A percentile compares a stretch with the other conserved stretches of the same genome.
These are phyloP conservation scores for Cucumis cinereus DNA, from an alignment of 306 rosid species.

Conservation along the genomic window DNA sequence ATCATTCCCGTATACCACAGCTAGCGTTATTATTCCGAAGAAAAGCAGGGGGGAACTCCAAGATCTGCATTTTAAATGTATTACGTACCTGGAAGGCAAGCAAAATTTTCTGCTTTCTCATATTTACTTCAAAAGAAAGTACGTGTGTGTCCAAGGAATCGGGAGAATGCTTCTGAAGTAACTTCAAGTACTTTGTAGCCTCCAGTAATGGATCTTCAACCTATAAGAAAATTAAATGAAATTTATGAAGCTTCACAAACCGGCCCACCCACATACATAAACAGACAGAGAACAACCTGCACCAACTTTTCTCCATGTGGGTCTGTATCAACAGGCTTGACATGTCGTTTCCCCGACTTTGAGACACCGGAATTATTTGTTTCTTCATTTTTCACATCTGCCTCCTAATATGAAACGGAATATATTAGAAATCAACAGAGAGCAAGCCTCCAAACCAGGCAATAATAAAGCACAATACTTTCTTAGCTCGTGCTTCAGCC, in stretches of 20 bases:
- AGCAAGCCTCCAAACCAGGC: slow-evolving; percentile 1
- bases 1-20: neutral
- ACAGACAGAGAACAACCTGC: slow-evolving; percentile 45
- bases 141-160: slow-evolving; percentile 73
- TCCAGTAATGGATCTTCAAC: slow-evolving; percentile 75
- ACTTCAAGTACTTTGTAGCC: slow-evolving; percentile 86
- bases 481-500: slow-evolving; percentile 93
- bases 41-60: neutral
- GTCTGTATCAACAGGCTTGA: slow-evolving; percentile 84
- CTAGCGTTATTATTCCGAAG: neutral
- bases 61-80: slow-evolving; percentile 1
- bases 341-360: slow-evolving; percentile 77
- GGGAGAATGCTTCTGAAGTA: slow-evolving; percentile 87
- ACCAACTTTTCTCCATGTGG: slow-evolving; percentile 82
- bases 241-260: neutral
- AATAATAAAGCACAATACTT: slow-evolving; percentile 33
- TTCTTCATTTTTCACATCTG: slow-evolving; percentile 83
- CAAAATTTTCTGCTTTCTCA: slow-evolving; percentile 69
- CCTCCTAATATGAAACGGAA: slow-evolving; percentile 54
- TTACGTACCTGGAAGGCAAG: slow-evolving; percentile 75
- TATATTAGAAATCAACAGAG: slow-evolving; percentile 6
- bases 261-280: neutral
- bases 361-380: slow-evolving; percentile 39
- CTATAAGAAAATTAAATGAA: slow-evolving; percentile 21
- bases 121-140: slow-evolving; percentile 81